A percentile compares a stretch with the other conserved stretches of the same genome.
Evolutionary conservation across 1,139 yeast genomes (phyloP).

Genomic region (Debaryomyces subglobosus): DNA sequence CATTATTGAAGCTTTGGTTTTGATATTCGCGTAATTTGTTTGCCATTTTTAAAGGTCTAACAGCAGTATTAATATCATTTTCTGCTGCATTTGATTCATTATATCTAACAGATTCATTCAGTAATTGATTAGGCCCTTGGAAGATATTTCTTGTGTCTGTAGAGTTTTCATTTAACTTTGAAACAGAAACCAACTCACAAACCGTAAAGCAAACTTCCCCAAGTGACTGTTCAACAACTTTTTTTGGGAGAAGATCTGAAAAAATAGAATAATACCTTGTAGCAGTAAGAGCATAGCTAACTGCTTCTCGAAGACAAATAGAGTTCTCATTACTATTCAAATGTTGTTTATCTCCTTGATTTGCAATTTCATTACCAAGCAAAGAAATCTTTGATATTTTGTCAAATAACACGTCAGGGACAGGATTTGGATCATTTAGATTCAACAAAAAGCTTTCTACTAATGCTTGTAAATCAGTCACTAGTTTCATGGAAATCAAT

Average conservation of each 20-base stretch:
- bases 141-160: constrained; percentile 16
- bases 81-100: constrained; percentile 13
- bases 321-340: constrained; percentile 40
- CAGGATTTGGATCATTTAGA: constrained; percentile 35
- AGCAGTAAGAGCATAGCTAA: constrained; percentile 76
- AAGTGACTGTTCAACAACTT: constrained; percentile 76
- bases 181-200: constrained; percentile 65
- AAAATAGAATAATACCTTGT: constrained; percentile 76
- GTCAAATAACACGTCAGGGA: constrained; percentile 54
- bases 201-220: constrained; percentile 75
- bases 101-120: constrained; percentile 11
- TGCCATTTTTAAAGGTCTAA: constrained; percentile 63
- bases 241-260: constrained; percentile 64
- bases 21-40: constrained; percentile 36
- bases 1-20: constrained; percentile 11
- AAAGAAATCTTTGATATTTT: constrained; percentile 56
- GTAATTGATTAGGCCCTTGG: neutral
- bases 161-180: constrained; percentile 46
- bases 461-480: constrained; percentile 50
- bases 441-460: constrained; percentile 47
- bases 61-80: constrained; percentile 39
- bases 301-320: constrained; percentile 61
- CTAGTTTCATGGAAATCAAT: constrained; percentile 44
- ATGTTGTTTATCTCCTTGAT: constrained; percentile 40
- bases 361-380: constrained; percentile 51